Evolutionary conservation across 2,329 filamentous ascomycete species (phyloP).

Genomic region (Tolypocladium ovalisporum): DNA sequence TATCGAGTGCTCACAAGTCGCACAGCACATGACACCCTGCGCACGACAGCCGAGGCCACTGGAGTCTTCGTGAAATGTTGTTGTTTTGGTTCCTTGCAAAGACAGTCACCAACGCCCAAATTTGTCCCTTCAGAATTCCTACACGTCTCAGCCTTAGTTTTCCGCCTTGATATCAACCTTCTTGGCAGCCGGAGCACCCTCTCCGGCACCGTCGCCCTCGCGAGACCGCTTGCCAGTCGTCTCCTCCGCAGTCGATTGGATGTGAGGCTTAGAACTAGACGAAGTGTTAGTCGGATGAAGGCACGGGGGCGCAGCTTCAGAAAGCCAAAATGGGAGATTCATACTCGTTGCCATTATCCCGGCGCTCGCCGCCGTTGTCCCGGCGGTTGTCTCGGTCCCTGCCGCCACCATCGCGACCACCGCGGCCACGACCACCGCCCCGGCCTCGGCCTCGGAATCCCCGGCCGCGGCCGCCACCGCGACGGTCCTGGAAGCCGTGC

Average conservation of each 20-base stretch:
- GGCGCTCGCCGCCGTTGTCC: conserved; percentile 11
- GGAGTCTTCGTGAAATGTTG: not conserved
- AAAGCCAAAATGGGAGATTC: conserved; percentile 4
- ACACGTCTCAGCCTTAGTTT: conserved; percentile 4
- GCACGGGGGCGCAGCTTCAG: not conserved
- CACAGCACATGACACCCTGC: not conserved
- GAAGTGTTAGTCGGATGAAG: conserved; percentile 6
- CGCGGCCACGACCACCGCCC: conserved; percentile 26
- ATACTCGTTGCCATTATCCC: conserved; percentile 21
- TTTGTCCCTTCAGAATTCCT: not conserved
- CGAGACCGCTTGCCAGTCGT: conserved; percentile 39
- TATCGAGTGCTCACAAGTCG: not conserved
- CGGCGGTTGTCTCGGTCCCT: conserved; percentile 17
- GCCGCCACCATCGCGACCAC: conserved; percentile 20
- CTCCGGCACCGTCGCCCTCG: conserved; percentile 34
- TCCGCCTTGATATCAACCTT: conserved; percentile 47
- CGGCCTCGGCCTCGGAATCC: conserved; percentile 30
- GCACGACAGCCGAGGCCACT: not conserved
- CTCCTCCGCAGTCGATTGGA: conserved; percentile 32
- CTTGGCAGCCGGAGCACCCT: conserved; percentile 43
- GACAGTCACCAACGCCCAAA: not conserved
- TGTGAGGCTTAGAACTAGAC: conserved; percentile 21
- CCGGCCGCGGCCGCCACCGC: conserved; percentile 30
- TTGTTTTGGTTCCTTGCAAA: not conserved
- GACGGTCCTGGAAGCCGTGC: conserved; percentile 42